Evolutionary conservation across 2,329 filamentous ascomycete species (phyloP), one percentile per base, ranked within the genome.

Genomic region (Fusarium sp.): DNA sequence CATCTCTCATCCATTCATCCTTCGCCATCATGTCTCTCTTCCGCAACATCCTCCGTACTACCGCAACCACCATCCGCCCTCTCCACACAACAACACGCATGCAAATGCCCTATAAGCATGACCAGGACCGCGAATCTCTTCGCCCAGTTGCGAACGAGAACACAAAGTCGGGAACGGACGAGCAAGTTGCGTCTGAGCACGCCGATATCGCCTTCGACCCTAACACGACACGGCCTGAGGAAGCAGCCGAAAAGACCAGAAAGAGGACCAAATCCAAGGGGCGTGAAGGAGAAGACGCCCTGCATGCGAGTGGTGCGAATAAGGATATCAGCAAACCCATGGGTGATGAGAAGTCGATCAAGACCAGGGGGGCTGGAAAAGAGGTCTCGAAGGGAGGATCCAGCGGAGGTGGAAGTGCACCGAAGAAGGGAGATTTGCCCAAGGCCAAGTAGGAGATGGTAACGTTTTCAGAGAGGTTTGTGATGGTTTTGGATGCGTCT

Each of bases 141-240:
- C 87, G 91, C 61, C 89, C 91, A 0, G 84, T 87, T 33, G 80
- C 86, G 4, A 88, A 85, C 55, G 92, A 97, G 76, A 88, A 90
- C 79, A 88, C 88, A 59, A 88, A 91, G 75, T 89, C 88, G 49
- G 91, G 88, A 6, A 88, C 87, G 0, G 92, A 91, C 71, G 83
- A 89, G 44, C 84, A 87, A 42, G 80, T 81, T 15, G 85, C 89
- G 0, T 84, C 85, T 0, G 81, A 84, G 29, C 82, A 86, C 58
- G 77, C 82, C 6, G 84, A 89, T 41, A 85, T 89, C 0, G 91
- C 93, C 2, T 97, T 92, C 79, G 85, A 93, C 76, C 88, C 89
- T 0, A 79, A 84, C 57, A 88, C 87, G 77, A 94, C 92, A 26
- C 81, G 84, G 21, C 93, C 93, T 0, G 90, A 93, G 75, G 75